phyloP scores from a whole-genome alignment of 495 filamentous ascomycete species.

The Penicillium silybi region DNA sequence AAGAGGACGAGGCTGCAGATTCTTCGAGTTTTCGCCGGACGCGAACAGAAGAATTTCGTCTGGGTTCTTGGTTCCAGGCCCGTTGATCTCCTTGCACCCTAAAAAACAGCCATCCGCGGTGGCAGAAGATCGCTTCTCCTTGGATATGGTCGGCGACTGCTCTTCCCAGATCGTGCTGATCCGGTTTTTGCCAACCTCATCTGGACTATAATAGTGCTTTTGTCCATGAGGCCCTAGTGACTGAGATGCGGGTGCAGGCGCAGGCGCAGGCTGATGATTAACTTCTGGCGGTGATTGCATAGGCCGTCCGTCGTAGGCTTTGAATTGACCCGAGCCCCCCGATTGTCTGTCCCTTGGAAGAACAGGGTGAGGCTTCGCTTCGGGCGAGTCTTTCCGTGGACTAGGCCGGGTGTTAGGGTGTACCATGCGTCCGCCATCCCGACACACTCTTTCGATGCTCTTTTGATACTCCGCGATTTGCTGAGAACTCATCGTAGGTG shows the following conservation, averaged over 20 bases:
- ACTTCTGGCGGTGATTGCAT: constrained; percentile 6
- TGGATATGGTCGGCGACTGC: constrained; percentile 21
- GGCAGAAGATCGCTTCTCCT: constrained; percentile 16
- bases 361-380: constrained; percentile 9
- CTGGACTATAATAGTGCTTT: constrained; percentile 38
- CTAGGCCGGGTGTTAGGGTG: constrained; percentile 33
- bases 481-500: constrained; percentile 35
- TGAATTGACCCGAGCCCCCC: constrained; percentile 2
- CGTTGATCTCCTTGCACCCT: constrained; percentile 44
- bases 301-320: constrained; percentile 22
- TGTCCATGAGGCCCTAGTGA: constrained; percentile 1
- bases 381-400: constrained; percentile 28
- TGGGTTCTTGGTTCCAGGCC: constrained; percentile 33
- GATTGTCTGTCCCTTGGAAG: constrained; percentile 6
- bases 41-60: constrained; percentile 42
- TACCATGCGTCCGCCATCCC: constrained; percentile 24
- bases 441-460: constrained; percentile 33
- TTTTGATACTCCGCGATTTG: constrained; percentile 42
- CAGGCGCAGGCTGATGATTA: constrained; percentile 3
- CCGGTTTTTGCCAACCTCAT: constrained; percentile 40
- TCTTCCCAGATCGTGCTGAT: constrained; percentile 42
- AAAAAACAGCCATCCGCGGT: constrained; percentile 44
- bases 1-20: constrained; percentile 22
- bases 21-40: constrained; percentile 24
- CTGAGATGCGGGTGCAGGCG: not conserved